These are phyloP conservation scores for Penstemon barbatus DNA, from an alignment of 257 asterid genomes.

Conservation along the genomic window DNA sequence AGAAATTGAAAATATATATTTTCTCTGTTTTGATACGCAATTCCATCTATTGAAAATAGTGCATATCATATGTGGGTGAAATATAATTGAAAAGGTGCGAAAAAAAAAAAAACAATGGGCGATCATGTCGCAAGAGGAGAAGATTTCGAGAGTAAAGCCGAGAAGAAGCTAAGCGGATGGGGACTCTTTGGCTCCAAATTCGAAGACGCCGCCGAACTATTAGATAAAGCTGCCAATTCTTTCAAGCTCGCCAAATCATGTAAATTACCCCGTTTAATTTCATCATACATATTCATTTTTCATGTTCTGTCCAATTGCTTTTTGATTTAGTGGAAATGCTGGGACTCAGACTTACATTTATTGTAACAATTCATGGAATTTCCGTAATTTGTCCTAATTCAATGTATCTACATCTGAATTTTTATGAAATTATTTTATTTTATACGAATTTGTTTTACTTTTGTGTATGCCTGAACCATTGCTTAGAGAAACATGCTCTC, in stretches of 20 bases:
- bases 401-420: neutral
- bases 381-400: neutral
- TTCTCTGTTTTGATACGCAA: no score
- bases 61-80: no score
- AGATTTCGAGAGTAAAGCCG: conserved; percentile 79
- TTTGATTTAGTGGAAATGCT: neutral
- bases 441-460: neutral
- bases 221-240: conserved; percentile 85
- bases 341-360: neutral
- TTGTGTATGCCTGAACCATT: neutral
- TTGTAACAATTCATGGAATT: neutral
- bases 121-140: conserved; percentile 79
- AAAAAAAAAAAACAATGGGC: conserved; percentile 44
- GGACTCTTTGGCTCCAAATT: conserved; percentile 75
- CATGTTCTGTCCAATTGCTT: neutral
- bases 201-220: conserved; percentile 90
- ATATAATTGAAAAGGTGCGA: no score
- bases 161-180: conserved; percentile 93
- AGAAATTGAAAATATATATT: no score
- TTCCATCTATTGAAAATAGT: no score
- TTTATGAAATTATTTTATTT: neutral
- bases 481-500: neutral
- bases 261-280: neutral
- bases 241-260: conserved; percentile 96
- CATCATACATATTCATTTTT: conserved; percentile 16